Conservation (phyloP, 1,284 basidiomycete species). For the Pseudozyma sp. region DNA sequence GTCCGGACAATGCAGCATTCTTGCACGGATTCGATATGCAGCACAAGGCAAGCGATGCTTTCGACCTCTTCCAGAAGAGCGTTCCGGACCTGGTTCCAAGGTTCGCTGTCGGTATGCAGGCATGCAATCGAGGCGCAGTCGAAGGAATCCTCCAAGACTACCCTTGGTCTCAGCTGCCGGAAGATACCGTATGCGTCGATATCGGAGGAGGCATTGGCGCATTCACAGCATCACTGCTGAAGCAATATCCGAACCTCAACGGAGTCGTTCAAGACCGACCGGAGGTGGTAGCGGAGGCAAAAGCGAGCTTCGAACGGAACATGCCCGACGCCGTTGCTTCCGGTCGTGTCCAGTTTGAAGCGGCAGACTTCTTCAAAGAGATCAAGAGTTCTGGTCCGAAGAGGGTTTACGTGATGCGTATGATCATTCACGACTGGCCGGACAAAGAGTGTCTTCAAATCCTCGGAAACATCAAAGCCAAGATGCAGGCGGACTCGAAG, state of each 20-base stretch:
- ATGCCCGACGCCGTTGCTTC: constrained; percentile 30
- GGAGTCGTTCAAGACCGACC: constrained; percentile 30
- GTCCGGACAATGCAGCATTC: constrained; percentile 15
- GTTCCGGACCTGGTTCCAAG: constrained; percentile 3
- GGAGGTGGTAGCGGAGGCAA: constrained; percentile 19
- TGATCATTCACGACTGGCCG: constrained; percentile 33
- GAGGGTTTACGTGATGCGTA: constrained; percentile 32
- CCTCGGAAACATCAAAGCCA: constrained; percentile 23
- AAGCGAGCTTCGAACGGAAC: constrained; percentile 19
- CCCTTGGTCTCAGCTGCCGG: constrained; percentile 19
- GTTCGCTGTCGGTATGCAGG: constrained; percentile 27
- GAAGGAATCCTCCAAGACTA: constrained; percentile 26
- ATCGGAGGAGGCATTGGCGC: constrained; percentile 31
- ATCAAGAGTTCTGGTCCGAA: constrained; percentile 7
- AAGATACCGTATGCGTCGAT: constrained; percentile 25
- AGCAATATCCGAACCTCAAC: constrained; percentile 16
- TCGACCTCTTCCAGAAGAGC: constrained; percentile 14
- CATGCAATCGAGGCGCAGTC: constrained; percentile 15
- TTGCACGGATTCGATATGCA: constrained; percentile 17
- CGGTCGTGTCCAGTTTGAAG: constrained; percentile 25
- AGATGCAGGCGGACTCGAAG: constrained; percentile 29
- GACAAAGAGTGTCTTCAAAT: constrained; percentile 19
- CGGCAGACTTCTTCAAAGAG: constrained; percentile 28
- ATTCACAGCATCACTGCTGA: constrained; percentile 9
- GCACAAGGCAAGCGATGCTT: constrained; percentile 7